These are phyloP conservation scores for Ophiostoma pallidulum DNA, from an alignment of 2,329 filamentous ascomycete species.

Conservation along the genomic window DNA sequence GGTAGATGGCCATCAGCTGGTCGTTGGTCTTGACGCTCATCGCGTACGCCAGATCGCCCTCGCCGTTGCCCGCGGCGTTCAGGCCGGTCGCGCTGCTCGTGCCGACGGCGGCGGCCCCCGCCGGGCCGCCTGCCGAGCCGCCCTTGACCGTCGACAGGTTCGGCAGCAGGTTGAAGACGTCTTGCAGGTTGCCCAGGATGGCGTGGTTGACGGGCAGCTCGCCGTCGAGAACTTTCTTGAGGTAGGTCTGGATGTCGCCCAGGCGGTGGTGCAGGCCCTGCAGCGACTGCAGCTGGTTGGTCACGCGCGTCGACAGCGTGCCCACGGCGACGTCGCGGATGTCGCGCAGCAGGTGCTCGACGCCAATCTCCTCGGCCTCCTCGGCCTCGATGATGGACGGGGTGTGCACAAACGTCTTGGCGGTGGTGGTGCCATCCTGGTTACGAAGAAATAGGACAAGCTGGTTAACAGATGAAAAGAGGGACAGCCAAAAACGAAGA, in stretches of 20 bases:
- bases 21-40: conserved; percentile 99
- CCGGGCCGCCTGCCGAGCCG: conserved; percentile 26
- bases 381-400: conserved; percentile 98
- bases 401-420: conserved; percentile 96
- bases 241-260: conserved; percentile 88
- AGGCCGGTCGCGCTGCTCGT: neutral
- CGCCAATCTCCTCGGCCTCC: conserved; percentile 97
- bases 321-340: conserved; percentile 97
- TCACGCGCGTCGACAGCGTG: conserved; percentile 91
- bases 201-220: conserved; percentile 94
- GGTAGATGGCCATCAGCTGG: conserved; percentile 96
- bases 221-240: conserved; percentile 90
- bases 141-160: conserved; percentile 71
- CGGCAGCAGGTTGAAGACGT: conserved; percentile 95
- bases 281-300: conserved; percentile 92
- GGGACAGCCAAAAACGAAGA: neutral
- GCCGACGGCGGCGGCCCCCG: conserved; percentile 41
- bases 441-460: too few species aligned
- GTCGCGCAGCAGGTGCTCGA: conserved; percentile 93
- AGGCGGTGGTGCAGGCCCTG: conserved; percentile 92
- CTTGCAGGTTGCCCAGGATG: conserved; percentile 95
- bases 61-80: conserved; percentile 42
- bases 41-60: conserved; percentile 82
- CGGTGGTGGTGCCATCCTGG: conserved; percentile 91
- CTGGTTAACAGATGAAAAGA: conserved; percentile 2